Percentiles rank a stretch among this genome's conserved stretches.
Conservation (phyloP, 176 grass and related monocot genomes). For the Juncus inflexus region DNA sequence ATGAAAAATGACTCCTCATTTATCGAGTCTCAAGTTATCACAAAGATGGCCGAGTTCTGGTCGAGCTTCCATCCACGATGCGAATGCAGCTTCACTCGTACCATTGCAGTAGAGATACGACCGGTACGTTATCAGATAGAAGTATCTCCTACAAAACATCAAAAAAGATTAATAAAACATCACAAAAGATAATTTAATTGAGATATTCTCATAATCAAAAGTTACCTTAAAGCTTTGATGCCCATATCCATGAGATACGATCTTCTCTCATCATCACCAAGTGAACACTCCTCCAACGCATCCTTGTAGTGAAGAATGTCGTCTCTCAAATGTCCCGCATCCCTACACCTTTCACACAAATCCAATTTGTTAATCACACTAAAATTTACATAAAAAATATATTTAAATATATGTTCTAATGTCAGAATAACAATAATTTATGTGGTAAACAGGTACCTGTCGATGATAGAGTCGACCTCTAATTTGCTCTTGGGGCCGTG, state of each 20-base stretch:
- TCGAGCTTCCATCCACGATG: conserved; percentile 80
- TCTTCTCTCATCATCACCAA: conserved; percentile 56
- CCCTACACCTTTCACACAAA: conserved; percentile 54
- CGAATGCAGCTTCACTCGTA: conserved; percentile 50
- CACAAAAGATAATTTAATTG: too few species aligned
- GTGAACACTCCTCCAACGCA: conserved; percentile 55
- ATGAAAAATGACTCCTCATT: conserved; percentile 35
- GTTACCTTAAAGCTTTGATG: conserved; percentile 94
- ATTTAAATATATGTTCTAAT: neutral
- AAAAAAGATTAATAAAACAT: neutral
- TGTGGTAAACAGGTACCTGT: conserved; percentile 43
- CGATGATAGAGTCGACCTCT: conserved; percentile 80
- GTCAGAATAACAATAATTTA: neutral
- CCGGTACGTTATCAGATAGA: conserved; percentile 87
- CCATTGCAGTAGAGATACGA: conserved; percentile 75
- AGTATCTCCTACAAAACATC: conserved; percentile 76
- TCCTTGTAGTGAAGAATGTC: conserved; percentile 76
- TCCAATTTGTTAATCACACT: neutral
- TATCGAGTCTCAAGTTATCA: conserved; percentile 84
- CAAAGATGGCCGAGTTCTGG: conserved; percentile 96
- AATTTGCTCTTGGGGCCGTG: conserved; percentile 90
- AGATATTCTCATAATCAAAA: neutral
- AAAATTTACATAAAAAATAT: neutral
- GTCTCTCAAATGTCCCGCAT: conserved; percentile 84
- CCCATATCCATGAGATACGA: conserved; percentile 86